Evolutionary conservation across 176 grass and related monocot genomes (phyloP), one percentile per base, ranked within the genome.

Genomic region (Carex parvula): DNA sequence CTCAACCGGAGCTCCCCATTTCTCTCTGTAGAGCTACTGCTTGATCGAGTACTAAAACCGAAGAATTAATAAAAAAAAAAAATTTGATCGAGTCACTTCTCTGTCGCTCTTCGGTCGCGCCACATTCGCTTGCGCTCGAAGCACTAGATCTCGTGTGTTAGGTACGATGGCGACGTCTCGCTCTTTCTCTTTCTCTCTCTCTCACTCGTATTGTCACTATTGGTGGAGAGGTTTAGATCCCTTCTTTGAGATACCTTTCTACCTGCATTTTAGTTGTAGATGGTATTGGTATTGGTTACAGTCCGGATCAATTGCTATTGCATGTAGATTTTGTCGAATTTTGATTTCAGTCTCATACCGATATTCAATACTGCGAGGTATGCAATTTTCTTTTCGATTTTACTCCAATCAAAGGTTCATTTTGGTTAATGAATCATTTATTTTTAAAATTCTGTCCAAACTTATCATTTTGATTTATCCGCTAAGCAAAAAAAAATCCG

Each of bases 121-220:
- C 30, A 59, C 80, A 83, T 68, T 83, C 24, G 80, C 80, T 83
- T 83, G 60, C 33, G 60, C 14, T 48, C 41, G 24, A 46, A 50
- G 29, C 80, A 67, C 54, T 62, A 81, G 79, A 81, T 81, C 79
- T 61, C 57, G 6, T 44, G 79, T 44, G 79, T 61, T 81, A 83
- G 80, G 80, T 83, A 83, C 60, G 80, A 83, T 67, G 20, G 35
- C 11, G 62, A 83, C 62, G 39, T 83, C 39, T 67, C 80, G 17
- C 24, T 60, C n/a, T 81, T 14, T 64, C 9, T 64, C 24, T 70
- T 8, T 70, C 3, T 73, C 46, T 76, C 53, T 75, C 42, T 75
- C 24, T 77, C 73, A 77, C 73, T 77, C 14, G 73, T 29, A 50
- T 3, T 77, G 73, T 77, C 50, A 77, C 50, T 77, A 56, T 58